These are phyloP conservation scores for Thraustochytrium sp. DNA, from an alignment of 352 stramenopile genomes.

Conservation along the genomic window DNA sequence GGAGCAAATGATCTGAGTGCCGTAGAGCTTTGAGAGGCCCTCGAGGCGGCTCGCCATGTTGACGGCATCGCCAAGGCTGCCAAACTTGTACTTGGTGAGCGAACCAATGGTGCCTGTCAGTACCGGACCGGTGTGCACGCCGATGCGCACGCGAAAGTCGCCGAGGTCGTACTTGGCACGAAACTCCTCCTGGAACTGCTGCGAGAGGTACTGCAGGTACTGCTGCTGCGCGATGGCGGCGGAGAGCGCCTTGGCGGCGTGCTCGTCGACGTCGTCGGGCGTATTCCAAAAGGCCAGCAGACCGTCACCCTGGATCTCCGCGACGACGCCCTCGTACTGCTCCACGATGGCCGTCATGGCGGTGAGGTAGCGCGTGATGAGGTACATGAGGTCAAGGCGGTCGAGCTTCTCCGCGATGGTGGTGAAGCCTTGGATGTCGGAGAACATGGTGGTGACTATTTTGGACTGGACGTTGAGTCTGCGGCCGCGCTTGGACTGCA, in stretches of 20 bases:
- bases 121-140: constrained; percentile 19
- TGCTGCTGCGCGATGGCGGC: constrained; percentile 16
- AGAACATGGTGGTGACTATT: constrained; percentile 33
- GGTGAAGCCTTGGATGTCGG: constrained; percentile 31
- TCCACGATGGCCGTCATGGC: constrained; percentile 38
- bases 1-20: constrained; percentile 17
- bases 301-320: constrained; percentile 34
- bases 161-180: neutral
- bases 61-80: neutral
- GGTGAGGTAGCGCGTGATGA: constrained; percentile 30
- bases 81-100: constrained; percentile 35
- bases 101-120: constrained; percentile 16
- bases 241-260: constrained; percentile 12
- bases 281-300: constrained; percentile 30
- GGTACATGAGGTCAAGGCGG: constrained; percentile 3
- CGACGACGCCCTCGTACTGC: constrained; percentile 25
- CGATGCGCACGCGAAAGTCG: constrained; percentile 24
- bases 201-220: constrained; percentile 13
- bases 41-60: constrained; percentile 25
- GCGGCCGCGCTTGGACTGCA: neutral
- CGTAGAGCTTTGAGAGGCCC: constrained; percentile 20
- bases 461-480: neutral
- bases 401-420: constrained; percentile 25
- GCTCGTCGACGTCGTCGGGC: constrained; percentile 9
- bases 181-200: constrained; percentile 25